Evolutionary conservation across 163 green algal species (phyloP), one percentile per base, ranked within the genome.

Genomic region (Scenedesmus sp.): DNA sequence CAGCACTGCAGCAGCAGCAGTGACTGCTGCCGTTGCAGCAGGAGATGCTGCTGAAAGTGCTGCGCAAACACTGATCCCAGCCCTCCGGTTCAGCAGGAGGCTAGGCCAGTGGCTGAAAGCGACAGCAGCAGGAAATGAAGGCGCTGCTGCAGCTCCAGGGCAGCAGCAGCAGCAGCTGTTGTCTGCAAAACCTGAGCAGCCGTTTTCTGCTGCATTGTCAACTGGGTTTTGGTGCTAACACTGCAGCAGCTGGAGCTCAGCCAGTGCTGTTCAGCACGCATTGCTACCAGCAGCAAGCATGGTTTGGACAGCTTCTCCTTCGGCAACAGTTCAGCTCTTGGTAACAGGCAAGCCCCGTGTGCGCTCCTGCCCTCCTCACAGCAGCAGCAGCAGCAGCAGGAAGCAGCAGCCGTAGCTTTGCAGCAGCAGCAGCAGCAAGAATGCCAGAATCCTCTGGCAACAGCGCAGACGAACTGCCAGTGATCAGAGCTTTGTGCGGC

Each of bases 381-480:
- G n/a, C 78, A n/a, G 81, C 30, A 86, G 49, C 81, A 43, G 81
- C 79, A 76, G 81, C 46, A 68, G 78, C 20, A 53, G 78, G n/a
- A 84, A 3, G 1, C 78, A 20, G 20, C 37, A 51, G 43, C 78
- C 42, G 78, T 22, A 83, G 73, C 73, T 83, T 83, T 53, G n/a
- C n/a, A n/a, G n/a, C n/a, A n/a, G 73, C 73, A 33, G 73, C 73
- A 49, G 73, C 73, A 49, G 73, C 73, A 49, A 12, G 40, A 35
- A 35, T 49, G 73, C 73, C 73, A 49, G 73, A 3, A n/a, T n/a
- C 73, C 13, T 33, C 33, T 43, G 73, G 73, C 15, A 83, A 53
- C 37, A 83, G 33, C 16, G 73, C 37, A 35, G 35, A 84, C 22
- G 16, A 84, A 16, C 78, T 84, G 42, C 26, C 35, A 37, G 40